Base-by-base conservation (phyloP, 2,329 filamentous ascomycete genomes). In the Diaporthe caulivora region DNA sequence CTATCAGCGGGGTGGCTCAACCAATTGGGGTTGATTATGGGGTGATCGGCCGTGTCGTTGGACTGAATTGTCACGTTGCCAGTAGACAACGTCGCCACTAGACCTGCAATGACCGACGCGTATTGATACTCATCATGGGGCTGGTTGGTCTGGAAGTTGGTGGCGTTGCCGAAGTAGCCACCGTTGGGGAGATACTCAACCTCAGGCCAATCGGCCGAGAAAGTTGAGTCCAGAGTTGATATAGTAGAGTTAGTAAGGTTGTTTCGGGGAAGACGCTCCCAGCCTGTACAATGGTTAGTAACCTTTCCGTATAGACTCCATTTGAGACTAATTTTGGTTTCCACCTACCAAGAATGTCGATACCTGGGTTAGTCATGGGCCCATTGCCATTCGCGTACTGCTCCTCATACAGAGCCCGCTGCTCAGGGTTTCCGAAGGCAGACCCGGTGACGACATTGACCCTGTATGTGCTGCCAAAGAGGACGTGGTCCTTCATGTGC, bases 11-110 rank as follows among this genome's bases (percentile, higher is more conserved):
- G 67, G 29, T 49, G 24, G 26, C n/a, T 76, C 1, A 86, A 76
- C 80, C 80, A 86, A 62, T 82, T 82, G 0, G 82, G 81, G 65
- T 84, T 78, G 58, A 86, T 81, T 7, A 83, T 75, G 0, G 85
- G 85, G 2, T 77, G 17, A 31, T 81, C 81, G 1, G 74, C 72
- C 8, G 78, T 81, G 58, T 80, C 75, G 17, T 76, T 54, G 1
- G 80, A 82, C 0, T 60, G 47, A 13, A 86, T 80, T 0, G 79
- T 81, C 9, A 86, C 74, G 34, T 76, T 83, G 15, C 84, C 84
- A 1, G 81, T 80, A 2, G 82, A 84, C 21, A 44, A 0, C 1
- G 70, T 40, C 18, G 71, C 62, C 4, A 57, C 24, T 4, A 72
- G 37, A 10, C 24, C 51, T 29, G 34, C 49, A 1, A 64, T 77